phyloP scores from a whole-genome alignment of 129 eudicot species.

The Lactuca saligna region DNA sequence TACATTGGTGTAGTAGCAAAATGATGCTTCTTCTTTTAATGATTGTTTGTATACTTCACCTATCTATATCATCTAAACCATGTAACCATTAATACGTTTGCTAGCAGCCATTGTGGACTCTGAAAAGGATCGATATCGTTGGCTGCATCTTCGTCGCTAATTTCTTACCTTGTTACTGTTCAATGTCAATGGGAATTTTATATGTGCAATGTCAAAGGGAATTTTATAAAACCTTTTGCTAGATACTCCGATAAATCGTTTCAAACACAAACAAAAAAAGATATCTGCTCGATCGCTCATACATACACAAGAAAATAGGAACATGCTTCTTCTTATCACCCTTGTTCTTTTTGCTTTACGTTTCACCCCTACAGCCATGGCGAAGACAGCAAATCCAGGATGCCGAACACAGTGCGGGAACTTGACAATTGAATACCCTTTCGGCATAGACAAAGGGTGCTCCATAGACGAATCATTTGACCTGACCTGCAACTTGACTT shows the following conservation, averaged over 20 bases:
- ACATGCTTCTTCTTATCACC: conserved; percentile 14
- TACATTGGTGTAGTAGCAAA: too few relatives aligned
- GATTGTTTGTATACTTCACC: too few relatives aligned
- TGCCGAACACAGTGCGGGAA: conserved; percentile 33
- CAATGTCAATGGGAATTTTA: too few relatives aligned
- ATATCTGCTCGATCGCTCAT: neutral
- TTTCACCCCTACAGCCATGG: neutral
- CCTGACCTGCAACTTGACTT: conserved; percentile 26
- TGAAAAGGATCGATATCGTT: neutral
- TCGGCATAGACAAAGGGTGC: conserved; percentile 31
- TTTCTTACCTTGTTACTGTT: neutral
- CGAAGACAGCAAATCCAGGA: conserved; percentile 6
- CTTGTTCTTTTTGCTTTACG: neutral
- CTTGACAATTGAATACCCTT: conserved; percentile 33
- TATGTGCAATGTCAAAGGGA: too few relatives aligned
- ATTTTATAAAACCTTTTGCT: too few relatives aligned
- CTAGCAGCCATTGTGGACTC: neutral
- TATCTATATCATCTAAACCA: too few relatives aligned
- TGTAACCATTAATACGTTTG: neutral
- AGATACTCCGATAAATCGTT: neutral
- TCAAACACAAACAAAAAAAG: neutral
- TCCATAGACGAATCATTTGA: conserved; percentile 22
- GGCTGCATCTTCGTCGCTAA: neutral
- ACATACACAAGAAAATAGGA: neutral
- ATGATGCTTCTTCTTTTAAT: too few relatives aligned